Conservation (phyloP, 352 stramenopile genomes). For the Phytopythium vexans region DNA sequence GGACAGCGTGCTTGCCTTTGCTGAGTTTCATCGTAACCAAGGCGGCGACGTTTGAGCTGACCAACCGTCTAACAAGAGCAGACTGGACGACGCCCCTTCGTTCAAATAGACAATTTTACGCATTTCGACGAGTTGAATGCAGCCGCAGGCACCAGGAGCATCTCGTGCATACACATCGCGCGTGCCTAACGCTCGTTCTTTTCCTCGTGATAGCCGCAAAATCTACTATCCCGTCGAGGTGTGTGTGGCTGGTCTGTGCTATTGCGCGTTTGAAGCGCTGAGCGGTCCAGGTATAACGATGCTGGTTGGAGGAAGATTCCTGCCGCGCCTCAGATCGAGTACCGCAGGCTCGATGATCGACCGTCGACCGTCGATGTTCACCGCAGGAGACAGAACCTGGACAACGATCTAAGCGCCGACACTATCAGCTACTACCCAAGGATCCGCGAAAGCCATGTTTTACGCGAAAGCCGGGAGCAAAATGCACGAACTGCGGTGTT, state of each 20-base stretch:
- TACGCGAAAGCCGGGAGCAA: slow-evolving; percentile 42
- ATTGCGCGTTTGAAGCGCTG: too few species aligned
- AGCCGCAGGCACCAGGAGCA: slow-evolving; percentile 9
- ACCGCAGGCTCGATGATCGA: slow-evolving; percentile 24
- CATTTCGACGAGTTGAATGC: slow-evolving; percentile 4
- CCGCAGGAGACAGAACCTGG: slow-evolving; percentile 17
- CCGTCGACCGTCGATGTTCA: slow-evolving; percentile 31
- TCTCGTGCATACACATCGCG: slow-evolving; percentile 4
- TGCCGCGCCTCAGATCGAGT: slow-evolving; percentile 18
- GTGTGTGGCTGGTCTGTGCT: neutral
- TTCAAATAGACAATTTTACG: too few species aligned
- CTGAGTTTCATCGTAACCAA: slow-evolving; percentile 2
- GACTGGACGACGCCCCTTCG: too few species aligned
- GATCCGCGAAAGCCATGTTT: slow-evolving; percentile 39
- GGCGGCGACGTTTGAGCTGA: neutral
- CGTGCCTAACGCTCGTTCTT: neutral
- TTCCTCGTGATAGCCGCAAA: slow-evolving; percentile 22
- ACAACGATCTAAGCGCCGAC: slow-evolving; percentile 27
- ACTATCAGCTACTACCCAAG: slow-evolving; percentile 48
- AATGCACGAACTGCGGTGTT: slow-evolving; percentile 1
- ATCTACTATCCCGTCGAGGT: slow-evolving; percentile 39
- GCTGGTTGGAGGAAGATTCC: slow-evolving; percentile 20
- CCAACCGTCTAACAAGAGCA: neutral
- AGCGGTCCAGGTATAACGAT: too few species aligned
- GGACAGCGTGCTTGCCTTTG: slow-evolving; percentile 28